Evolutionary conservation across 2,329 filamentous ascomycete species (phyloP), one percentile per base, ranked within the genome.

Genomic region (Sporothrix protearum): DNA sequence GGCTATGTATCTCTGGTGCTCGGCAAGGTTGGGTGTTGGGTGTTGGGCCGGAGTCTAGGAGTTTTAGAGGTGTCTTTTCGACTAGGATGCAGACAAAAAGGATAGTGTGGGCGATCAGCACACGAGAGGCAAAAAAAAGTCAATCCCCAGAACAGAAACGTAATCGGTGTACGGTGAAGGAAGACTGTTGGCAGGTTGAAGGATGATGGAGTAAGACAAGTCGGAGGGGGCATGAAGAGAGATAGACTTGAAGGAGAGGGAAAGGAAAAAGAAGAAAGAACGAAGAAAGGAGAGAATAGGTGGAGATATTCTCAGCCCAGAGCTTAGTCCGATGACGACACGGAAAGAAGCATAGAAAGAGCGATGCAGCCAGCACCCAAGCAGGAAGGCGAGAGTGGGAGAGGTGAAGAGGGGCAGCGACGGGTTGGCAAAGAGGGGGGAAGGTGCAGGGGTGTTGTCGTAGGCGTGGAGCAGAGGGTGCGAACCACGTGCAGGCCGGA

Each of bases 301-400:
- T 12, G n/a, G 22, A 53, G 10, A 53, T 5, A 16, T 14, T 14
- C 7, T 36, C 28, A 45, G 36, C 45, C 42, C 49, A 51, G 47
- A 30, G 53, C n/a, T 45, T 55, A 42, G 63, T 68, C 63, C 68
- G 64, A 72, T 72, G 71, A 72, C 71, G 71, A 71, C 71, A 72
- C 68, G 22, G 12, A 42, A 25, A 42, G 16, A 33, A 68, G 69
- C 71, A 72, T 53, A 33, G 12, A 42, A 25, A 42, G 16, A 33
- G 68, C 19, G 67, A 51, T 39, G 30, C 61, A 67, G 49, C 30
- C 61, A 67, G 49, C 30, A 51, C n/a, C 61, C 64, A 71, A 64
- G 64, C 10, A 49, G 51, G 30, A 53, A 47, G 10, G 42, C 16
- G 25, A 49, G n/a, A n/a, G n/a, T n/a, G 67, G 49, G 49, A 57